These are phyloP conservation scores for Xylariaceae sp. DNA, from an alignment of 2,329 filamentous ascomycete genomes.

Conservation along the genomic window DNA sequence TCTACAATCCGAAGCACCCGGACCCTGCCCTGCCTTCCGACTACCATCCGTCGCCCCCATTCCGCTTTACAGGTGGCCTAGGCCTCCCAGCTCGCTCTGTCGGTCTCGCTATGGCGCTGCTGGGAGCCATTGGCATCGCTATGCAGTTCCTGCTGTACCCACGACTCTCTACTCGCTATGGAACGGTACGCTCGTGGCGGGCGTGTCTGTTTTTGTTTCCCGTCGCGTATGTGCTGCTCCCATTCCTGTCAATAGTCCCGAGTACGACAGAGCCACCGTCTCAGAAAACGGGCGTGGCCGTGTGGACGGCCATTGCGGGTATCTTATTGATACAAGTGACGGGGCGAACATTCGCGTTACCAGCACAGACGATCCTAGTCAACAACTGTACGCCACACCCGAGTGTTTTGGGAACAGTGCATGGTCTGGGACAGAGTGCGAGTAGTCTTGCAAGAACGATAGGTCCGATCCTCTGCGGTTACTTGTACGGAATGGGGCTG, in stretches of 20 bases:
- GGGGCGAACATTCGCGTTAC: conserved; percentile 59
- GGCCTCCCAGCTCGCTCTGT: conserved; percentile 68
- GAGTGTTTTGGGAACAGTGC: conserved; percentile 41
- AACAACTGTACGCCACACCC: conserved; percentile 47
- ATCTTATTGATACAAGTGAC: conserved; percentile 63
- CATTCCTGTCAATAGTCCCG: conserved; percentile 65
- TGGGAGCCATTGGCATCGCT: conserved; percentile 70
- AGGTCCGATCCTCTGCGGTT: conserved; percentile 57
- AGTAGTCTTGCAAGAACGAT: conserved; percentile 55
- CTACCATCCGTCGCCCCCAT: conserved; percentile 40
- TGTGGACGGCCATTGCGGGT: conserved; percentile 62
- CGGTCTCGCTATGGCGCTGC: conserved; percentile 72
- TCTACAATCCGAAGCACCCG: conserved; percentile 41
- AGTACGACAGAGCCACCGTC: conserved; percentile 43
- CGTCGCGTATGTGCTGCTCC: conserved; percentile 63
- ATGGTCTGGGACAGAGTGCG: conserved; percentile 53
- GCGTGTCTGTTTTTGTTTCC: conserved; percentile 68
- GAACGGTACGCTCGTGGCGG: conserved; percentile 64
- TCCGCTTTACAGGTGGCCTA: conserved; percentile 69
- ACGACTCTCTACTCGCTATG: conserved; percentile 58
- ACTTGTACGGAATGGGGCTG: conserved; percentile 56
- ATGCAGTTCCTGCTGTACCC: conserved; percentile 73
- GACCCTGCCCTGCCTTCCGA: conserved; percentile 26
- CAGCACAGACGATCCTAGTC: conserved; percentile 41
- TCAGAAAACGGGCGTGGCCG: conserved; percentile 46